Evolutionary conservation across 768 basidiomycete genomes (phyloP), one percentile per base, ranked within the genome.

Genomic region (Trametes coccinea): DNA sequence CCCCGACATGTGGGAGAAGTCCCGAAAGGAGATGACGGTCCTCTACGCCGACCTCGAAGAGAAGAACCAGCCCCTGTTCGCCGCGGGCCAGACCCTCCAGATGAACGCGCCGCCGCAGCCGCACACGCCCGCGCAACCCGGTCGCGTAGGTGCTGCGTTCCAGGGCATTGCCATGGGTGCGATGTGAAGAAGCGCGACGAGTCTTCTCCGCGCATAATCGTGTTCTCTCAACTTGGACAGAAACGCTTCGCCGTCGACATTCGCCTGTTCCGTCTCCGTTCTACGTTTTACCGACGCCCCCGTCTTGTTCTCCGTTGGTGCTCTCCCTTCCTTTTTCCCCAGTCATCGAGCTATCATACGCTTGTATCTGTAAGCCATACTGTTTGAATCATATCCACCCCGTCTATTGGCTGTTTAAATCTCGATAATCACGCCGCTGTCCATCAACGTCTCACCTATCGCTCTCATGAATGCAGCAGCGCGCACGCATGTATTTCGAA

Each of bases 1-100:
- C 69, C 84, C 87, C 9, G 89, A 92, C 62, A 85, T 83, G 72
- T 89, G 87, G 88, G 77, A 80, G 60, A 89, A 91, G 76, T 85
- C 87, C 69, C 81, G 88, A 70, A 90, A 88, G 75, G 86, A 90
- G 70, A 85, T 89, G 83, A 85, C 83, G 14, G 89, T 91, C 50
- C 75, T 88, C 62, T 90, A 90, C 67, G 73, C 83, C 56, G 89
- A 90, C 70, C 76, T 90, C 68, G 88, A 89, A 75, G 89, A 90
- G 76, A 88, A 89, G 79, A 84, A 77, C 41, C 72, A 76, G 10
- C 84, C 88, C 3, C 86, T 85, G 33, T 89, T 89, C 66, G 76
- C 77, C 44, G 78, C 56, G 6, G 83, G 82, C 1, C 66, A 60
- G 50, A 65, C 63, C 5, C 57, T 70, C 41, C 69, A 70, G 62